Percentiles rank a stretch among this genome's conserved stretches.
Evolutionary conservation across 495 filamentous ascomycete species (phyloP).

Genomic region (Bathelium albidoporum): DNA sequence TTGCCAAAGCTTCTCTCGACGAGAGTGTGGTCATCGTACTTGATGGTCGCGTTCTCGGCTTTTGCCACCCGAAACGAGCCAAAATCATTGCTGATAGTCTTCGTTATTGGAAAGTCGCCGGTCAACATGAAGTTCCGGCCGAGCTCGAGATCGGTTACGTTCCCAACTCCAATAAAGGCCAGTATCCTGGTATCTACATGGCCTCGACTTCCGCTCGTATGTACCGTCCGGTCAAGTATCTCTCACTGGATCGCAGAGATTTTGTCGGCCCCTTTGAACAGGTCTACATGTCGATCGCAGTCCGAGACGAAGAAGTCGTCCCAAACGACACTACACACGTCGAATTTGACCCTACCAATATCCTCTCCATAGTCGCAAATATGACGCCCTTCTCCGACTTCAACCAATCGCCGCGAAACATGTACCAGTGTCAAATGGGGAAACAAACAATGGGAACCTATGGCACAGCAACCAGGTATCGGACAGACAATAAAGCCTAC

Average conservation of each 20-base stretch:
- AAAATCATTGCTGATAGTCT: slow-evolving; percentile 70
- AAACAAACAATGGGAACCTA: slow-evolving; percentile 99
- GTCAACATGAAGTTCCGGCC: slow-evolving; percentile 68
- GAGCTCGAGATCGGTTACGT: slow-evolving; percentile 88
- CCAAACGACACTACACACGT: slow-evolving; percentile 84
- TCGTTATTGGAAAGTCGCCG: slow-evolving; percentile 90
- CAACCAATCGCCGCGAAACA: slow-evolving; percentile 97
- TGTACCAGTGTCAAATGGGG: slow-evolving; percentile 99
- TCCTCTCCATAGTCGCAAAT: slow-evolving; percentile 94
- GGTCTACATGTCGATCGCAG: slow-evolving; percentile 96
- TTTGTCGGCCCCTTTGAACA: slow-evolving; percentile 89
- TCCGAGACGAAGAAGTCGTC: slow-evolving; percentile 70
- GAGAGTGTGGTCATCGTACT: slow-evolving; percentile 82
- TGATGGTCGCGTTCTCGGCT: slow-evolving; percentile 82
- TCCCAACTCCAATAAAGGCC: slow-evolving; percentile 73
- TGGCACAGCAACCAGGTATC: slow-evolving; percentile 70
- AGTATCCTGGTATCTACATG: slow-evolving; percentile 94
- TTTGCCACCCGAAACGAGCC: slow-evolving; percentile 74
- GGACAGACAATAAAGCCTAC: slow-evolving; percentile 96
- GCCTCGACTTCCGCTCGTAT: slow-evolving; percentile 75
- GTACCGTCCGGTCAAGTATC: slow-evolving; percentile 84
- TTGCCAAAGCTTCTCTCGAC: slow-evolving; percentile 60
- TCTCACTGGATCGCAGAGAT: slow-evolving; percentile 73
- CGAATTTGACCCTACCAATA: slow-evolving; percentile 90
- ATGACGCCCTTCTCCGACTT: slow-evolving; percentile 99